A percentile compares a stretch with the other conserved stretches of the same genome.
Conservation (phyloP, 2,329 filamentous ascomycete species). For the Gliomastix tumulicola region DNA sequence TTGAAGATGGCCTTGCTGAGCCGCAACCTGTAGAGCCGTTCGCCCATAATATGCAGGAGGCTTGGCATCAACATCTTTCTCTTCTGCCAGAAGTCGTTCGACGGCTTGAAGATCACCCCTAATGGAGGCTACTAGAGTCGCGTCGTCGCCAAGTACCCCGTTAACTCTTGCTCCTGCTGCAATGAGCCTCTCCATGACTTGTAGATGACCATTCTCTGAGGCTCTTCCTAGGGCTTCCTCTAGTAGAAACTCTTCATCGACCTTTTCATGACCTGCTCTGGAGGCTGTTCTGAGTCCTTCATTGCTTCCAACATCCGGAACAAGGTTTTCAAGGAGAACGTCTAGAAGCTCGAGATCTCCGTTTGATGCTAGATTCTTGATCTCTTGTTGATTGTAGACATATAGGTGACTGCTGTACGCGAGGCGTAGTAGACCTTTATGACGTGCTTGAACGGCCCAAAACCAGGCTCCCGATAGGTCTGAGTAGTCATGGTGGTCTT, state of each 20-base stretch:
- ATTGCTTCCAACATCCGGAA: too few species aligned
- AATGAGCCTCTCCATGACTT: neutral
- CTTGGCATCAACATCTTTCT: neutral
- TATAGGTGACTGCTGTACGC: too few species aligned
- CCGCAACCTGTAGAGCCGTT: neutral
- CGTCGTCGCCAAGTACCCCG: too few species aligned
- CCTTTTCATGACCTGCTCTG: neutral
- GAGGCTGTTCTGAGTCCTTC: neutral
- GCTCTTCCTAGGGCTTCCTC: neutral
- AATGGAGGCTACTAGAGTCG: constrained; percentile 2
- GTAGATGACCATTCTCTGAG: neutral
- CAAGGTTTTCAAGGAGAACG: neutral
- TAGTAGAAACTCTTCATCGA: neutral
- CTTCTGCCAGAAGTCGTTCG: neutral
- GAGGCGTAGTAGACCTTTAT: too few species aligned
- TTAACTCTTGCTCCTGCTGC: neutral
- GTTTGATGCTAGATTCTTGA: too few species aligned
- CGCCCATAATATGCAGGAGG: neutral
- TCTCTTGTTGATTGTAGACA: too few species aligned
- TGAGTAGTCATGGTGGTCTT: too few species aligned
- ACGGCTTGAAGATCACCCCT: constrained; percentile 1
- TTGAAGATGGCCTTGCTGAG: neutral
- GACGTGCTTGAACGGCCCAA: too few species aligned
- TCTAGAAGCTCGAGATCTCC: constrained; percentile 1
- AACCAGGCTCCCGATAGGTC: too few species aligned